Conservation (phyloP, 495 filamentous ascomycete genomes). For the Parachaetomium inaequale region DNA sequence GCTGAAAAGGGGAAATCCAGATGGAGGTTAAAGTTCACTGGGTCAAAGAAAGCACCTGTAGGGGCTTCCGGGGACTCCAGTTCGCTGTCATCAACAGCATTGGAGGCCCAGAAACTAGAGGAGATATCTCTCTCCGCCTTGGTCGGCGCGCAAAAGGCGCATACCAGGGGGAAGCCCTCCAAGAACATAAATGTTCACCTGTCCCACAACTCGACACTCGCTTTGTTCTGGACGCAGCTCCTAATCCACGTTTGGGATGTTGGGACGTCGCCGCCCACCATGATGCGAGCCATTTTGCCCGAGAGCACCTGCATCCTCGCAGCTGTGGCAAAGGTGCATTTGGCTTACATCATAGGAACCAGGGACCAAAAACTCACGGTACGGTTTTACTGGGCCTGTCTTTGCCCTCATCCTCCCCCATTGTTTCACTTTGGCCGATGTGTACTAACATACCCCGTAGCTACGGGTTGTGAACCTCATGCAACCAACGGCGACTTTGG, state of each 20-base stretch:
- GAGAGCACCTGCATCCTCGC: slow-evolving; percentile 39
- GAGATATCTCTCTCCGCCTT: slow-evolving; percentile 30
- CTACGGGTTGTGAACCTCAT: slow-evolving; percentile 36
- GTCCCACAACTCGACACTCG: slow-evolving; percentile 36
- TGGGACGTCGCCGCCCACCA: slow-evolving; percentile 28
- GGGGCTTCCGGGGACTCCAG: slow-evolving; percentile 27
- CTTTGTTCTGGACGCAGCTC: slow-evolving; percentile 38
- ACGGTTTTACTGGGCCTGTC: slow-evolving; percentile 5
- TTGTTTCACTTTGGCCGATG: neutral
- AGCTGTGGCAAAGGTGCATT: slow-evolving; percentile 29
- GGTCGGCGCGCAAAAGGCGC: slow-evolving; percentile 19
- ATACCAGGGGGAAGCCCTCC: slow-evolving; percentile 23
- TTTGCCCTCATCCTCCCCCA: neutral
- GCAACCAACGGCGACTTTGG: slow-evolving; percentile 19
- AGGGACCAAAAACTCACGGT: slow-evolving; percentile 38
- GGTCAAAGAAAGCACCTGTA: slow-evolving; percentile 25
- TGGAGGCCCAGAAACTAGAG: slow-evolving; percentile 34
- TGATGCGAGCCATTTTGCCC: slow-evolving; percentile 27
- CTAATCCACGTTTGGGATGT: slow-evolving; percentile 39
- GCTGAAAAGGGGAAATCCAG: slow-evolving; percentile 31
- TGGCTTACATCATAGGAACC: slow-evolving; percentile 38
- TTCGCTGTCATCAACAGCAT: slow-evolving; percentile 31
- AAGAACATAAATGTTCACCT: slow-evolving; percentile 34
- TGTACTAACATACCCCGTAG: slow-evolving; percentile 15
- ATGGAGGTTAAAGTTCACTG: slow-evolving; percentile 33